Evolutionary conservation across 768 basidiomycete species (phyloP), one percentile per base, ranked within the genome.

Genomic region (Boletus edulis): DNA sequence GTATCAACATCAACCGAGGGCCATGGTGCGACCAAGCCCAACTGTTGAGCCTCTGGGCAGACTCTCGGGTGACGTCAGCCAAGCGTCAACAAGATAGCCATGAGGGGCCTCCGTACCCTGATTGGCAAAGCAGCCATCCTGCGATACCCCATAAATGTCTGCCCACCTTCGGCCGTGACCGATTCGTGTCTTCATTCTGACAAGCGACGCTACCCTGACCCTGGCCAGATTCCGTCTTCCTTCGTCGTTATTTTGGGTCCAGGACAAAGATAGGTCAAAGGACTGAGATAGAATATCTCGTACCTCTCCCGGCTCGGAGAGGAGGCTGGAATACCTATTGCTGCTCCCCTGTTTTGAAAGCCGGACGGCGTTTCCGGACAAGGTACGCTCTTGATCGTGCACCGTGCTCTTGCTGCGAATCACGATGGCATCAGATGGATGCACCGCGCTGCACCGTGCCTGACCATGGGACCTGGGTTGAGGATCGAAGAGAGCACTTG

Each of bases 301-400:
- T 87, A 0, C 82, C 79, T 3, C 71, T 73, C 7, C 51, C 67
- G 2, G 29, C 8, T 29, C 7, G 29, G 8, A 60, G 64, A 39
- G 71, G 73, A 7, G 64, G 69, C 24, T 86, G 85, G 83, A 81
- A 78, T 62, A 81, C 81, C 0, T 9, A 27, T 27, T 1, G 27
- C 1, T 76, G 15, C 83, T 78, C 59, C 85, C 84, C 4, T 77
- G 79, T 54, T 72, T 86, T 17, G 82, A 85, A 45, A 76, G 72
- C 31, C 63, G 85, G 58, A 77, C 78, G 77, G 29, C 70, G 1
- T 73, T 73, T 62, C 80, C 79, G 0, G 79, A 81, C 62, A 74
- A 76, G 51, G 57, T 49, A 27, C 11, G 31, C 29, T 46, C n/a
- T 29, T 12, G 35, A 41, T 35, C 27, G 3, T 47, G 34, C 46